phyloP scores from a whole-genome alignment of 225 moss, liverwort and hornwort genomes.

The Bryum argenteum region DNA sequence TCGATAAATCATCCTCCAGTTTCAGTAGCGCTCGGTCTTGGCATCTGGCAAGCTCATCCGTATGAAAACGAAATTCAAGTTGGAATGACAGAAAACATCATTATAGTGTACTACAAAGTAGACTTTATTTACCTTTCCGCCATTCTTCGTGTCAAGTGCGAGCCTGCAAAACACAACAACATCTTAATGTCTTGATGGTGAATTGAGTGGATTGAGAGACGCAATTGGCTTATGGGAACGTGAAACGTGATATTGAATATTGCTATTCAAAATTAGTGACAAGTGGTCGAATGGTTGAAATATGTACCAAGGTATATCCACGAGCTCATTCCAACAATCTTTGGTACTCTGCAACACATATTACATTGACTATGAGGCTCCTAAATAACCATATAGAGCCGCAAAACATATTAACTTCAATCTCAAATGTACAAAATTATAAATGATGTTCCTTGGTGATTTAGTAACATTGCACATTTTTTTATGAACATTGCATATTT shows the following conservation, averaged over 20 bases:
- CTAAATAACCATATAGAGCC: too few relatives aligned
- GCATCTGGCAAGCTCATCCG: not conserved
- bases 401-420: too few relatives aligned
- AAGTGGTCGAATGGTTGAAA: not conserved
- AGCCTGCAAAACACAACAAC: not conserved
- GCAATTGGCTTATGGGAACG: not conserved
- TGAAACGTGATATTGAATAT: too few relatives aligned
- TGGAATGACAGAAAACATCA: not conserved
- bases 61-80: not conserved
- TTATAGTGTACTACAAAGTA: too few relatives aligned
- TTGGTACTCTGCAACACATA: not conserved
- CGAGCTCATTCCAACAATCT: not conserved
- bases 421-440: too few relatives aligned
- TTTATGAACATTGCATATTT: too few relatives aligned
- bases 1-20: not conserved
- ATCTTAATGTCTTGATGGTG: not conserved
- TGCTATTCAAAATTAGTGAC: too few relatives aligned
- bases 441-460: too few relatives aligned
- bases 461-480: too few relatives aligned
- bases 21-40: not conserved
- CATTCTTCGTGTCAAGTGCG: not conserved
- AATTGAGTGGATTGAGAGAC: not conserved
- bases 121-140: not conserved
- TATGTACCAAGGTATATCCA: conserved; percentile 1
- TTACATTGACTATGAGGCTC: not conserved